Evolutionary conservation across 2,329 filamentous ascomycete species (phyloP).

Genomic region (Trichoderma sp.): DNA sequence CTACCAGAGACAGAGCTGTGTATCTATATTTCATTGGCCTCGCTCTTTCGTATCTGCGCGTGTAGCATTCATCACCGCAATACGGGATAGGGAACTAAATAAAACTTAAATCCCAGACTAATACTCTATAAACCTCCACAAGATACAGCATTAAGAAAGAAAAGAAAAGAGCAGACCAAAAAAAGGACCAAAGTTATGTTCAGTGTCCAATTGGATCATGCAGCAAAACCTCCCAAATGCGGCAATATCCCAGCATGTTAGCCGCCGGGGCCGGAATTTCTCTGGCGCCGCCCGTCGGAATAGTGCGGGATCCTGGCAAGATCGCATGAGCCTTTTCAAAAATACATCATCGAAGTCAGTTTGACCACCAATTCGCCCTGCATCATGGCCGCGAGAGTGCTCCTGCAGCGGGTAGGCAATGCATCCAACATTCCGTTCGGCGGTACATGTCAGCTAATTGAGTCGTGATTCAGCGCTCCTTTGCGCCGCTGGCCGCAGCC

Average conservation of each 20-base stretch:
- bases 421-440: conserved; percentile 12
- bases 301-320: conserved; percentile 15
- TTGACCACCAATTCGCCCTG: conserved; percentile 46
- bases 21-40: not conserved
- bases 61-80: not conserved
- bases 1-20: not conserved
- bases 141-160: not conserved
- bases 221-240: not conserved
- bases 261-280: conserved; percentile 18
- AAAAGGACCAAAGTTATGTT: not conserved
- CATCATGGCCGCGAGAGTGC: conserved; percentile 62
- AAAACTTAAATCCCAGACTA: not conserved
- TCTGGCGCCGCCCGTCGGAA: conserved; percentile 8
- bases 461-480: conserved; percentile 46
- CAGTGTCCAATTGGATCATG: not conserved
- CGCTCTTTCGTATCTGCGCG: not conserved
- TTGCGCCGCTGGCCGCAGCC: conserved; percentile 55
- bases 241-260: not conserved
- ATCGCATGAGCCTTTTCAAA: conserved; percentile 23
- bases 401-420: conserved; percentile 55
- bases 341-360: conserved; percentile 26
- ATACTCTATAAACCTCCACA: not conserved
- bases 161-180: not conserved
- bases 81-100: not conserved
- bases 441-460: conserved; percentile 33